Base-by-base conservation (phyloP, 257 asterid species). In the Solanum piurae region DNA sequence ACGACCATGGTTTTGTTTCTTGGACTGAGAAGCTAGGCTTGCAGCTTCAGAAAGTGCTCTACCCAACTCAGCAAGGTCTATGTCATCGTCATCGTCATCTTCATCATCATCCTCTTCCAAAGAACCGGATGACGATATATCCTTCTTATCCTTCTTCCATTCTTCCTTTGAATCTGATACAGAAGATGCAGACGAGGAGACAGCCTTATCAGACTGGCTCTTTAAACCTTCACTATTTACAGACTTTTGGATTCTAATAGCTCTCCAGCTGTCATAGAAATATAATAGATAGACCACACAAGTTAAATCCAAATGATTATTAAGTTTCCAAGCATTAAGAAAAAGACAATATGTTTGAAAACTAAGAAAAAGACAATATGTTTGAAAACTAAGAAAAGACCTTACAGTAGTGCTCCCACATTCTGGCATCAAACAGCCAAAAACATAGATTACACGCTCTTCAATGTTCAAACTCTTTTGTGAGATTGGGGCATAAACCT, bases 401-500 rank as follows among this genome's bases (percentile, higher is more conserved):
- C 98, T 94, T 91, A 91, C 94, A 71, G 88, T 91, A 83, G 91
- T 55, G 87, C 91, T 92, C 89, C 93, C 93, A 91, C 99, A 97
- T 76, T 92, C 86, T 27, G 92, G 91, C 91, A 75, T 88, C 88
- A 92, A 86, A 90, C 99, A 97, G 86, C 94, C 89, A 49, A 95
- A 95, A 85, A 97, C 89, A 86, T 95, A 97, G 31, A 97, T 88
- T 29, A 90, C 91, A 49, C 99, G 94, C 90, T 97, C 97, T 18
- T 95, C 94, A 37, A 92, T 84, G 64, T 83, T 72, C 89, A 88
- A 69, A 83, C 49, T 86, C 88, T 88, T 86, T 60, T 76, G 91
- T 64, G 95, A 89, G 83, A 95, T 82, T 4, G 98, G 99, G 90
- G 98, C 98, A 95, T 95, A 94, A 88, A 95, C 91, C 99, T 97